Evolutionary conservation across 1,284 basidiomycete genomes (phyloP).

Genomic region (Sporisorium graminicola): DNA sequence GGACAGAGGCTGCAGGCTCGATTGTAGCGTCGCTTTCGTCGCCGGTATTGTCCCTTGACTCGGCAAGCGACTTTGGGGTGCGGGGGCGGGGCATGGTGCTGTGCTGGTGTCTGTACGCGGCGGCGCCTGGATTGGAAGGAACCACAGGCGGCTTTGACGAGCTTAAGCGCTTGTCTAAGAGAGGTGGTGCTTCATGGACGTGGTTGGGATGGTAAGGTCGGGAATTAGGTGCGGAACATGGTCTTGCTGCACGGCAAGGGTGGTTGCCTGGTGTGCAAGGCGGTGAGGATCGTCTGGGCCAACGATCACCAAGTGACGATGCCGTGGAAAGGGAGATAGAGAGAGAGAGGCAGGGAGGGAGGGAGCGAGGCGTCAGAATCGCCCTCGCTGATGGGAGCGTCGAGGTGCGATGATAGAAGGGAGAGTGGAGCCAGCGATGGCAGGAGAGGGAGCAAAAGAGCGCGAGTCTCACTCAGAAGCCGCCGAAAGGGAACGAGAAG

Average conservation of each 20-base stretch:
- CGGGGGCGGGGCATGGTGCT: slow-evolving; percentile 26
- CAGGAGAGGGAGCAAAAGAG: neutral
- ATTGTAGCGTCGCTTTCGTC: slow-evolving; percentile 31
- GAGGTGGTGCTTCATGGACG: slow-evolving; percentile 2
- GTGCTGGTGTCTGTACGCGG: neutral
- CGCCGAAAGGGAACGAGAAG: neutral
- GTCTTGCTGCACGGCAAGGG: slow-evolving; percentile 1
- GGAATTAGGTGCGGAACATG: neutral
- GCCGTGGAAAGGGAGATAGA: neutral
- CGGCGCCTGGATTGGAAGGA: neutral
- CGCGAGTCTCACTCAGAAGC: neutral
- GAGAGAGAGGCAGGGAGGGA: neutral
- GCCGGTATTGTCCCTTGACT: slow-evolving; percentile 23
- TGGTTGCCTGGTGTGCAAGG: neutral
- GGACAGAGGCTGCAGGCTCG: slow-evolving; percentile 14
- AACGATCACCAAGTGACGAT: neutral
- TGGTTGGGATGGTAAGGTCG: neutral
- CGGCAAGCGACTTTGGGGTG: slow-evolving; percentile 9
- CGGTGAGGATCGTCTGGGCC: neutral
- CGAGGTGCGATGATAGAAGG: too few relatives aligned
- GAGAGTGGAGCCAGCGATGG: slow-evolving; percentile 1
- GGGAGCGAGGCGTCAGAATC: neutral
- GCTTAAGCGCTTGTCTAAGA: neutral
- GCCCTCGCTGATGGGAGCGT: neutral
- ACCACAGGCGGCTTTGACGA: slow-evolving; percentile 3